These are phyloP conservation scores for Voacanga thouarsii DNA, from an alignment of 257 asterid genomes.

Conservation along the genomic window DNA sequence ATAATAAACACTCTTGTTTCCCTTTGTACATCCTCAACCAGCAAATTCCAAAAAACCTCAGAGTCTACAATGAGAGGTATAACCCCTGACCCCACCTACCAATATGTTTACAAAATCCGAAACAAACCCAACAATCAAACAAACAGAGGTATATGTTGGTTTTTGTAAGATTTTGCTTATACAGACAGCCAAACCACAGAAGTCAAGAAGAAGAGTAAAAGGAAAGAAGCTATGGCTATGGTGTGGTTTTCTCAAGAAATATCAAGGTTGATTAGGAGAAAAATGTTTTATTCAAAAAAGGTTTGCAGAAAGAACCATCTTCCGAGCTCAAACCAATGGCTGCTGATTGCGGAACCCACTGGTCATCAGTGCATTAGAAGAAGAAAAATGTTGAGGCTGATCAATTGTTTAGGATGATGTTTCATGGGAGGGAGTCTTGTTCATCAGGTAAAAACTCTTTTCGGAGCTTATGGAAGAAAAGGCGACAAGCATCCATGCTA, in stretches of 20 bases:
- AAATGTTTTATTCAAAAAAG: background rate
- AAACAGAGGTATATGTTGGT: background rate
- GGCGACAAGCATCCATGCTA: conserved; percentile 81
- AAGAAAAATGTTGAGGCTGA: background rate
- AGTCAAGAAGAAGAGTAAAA: too few relatives aligned
- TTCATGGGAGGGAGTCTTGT: conserved; percentile 33
- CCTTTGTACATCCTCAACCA: conserved; percentile 9
- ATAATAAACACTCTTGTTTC: background rate
- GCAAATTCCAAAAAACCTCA: conserved; percentile 4
- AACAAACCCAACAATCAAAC: background rate
- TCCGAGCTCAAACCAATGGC: conserved; percentile 49
- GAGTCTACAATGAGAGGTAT: background rate
- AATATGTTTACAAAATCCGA: conserved; percentile 2
- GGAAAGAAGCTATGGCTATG: too few relatives aligned
- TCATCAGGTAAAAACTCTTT: conserved; percentile 63
- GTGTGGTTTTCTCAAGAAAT: too few relatives aligned
- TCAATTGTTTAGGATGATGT: background rate
- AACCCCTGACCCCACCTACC: background rate
- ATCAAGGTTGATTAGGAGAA: background rate
- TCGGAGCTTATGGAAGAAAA: conserved; percentile 63
- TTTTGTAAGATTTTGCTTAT: background rate
- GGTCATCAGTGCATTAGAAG: conserved; percentile 49
- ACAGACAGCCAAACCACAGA: too few relatives aligned
- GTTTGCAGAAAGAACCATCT: conserved; percentile 3
- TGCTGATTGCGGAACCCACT: conserved; percentile 20